Conservation (phyloP, 2,329 filamentous ascomycete species). For the Clarireedia monteithiana region DNA sequence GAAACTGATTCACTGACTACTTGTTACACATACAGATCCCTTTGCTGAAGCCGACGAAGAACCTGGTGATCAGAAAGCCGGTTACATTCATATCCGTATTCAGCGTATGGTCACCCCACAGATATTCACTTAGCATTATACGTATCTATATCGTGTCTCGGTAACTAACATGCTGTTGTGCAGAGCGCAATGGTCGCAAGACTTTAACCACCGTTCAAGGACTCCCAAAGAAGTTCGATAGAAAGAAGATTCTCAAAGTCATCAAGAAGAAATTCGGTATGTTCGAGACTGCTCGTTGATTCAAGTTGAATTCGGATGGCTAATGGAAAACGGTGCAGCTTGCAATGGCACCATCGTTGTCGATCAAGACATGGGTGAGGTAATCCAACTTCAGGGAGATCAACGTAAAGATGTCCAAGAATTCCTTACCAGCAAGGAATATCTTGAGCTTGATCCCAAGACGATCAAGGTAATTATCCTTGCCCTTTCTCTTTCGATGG, state of each 20-base stretch:
- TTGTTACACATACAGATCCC: slow-evolving; percentile 62
- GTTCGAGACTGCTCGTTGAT: slow-evolving; percentile 24
- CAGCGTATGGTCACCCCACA: slow-evolving; percentile 63
- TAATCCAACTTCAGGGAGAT: slow-evolving; percentile 99
- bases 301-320: background rate
- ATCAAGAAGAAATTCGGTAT: slow-evolving; percentile 99
- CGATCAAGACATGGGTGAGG: slow-evolving; percentile 95
- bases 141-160: background rate
- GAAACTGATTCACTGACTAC: background rate
- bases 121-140: background rate
- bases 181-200: slow-evolving; percentile 99
- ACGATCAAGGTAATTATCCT: slow-evolving; percentile 72
- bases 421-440: slow-evolving; percentile 92
- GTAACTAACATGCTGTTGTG: slow-evolving; percentile 33
- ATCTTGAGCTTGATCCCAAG: slow-evolving; percentile 88
- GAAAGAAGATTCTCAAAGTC: slow-evolving; percentile 99
- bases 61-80: slow-evolving; percentile 86
- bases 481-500: background rate
- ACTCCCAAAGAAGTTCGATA: slow-evolving; percentile 97
- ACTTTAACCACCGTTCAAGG: slow-evolving; percentile 99
- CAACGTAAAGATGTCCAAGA: slow-evolving; percentile 98
- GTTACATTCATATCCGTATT: slow-evolving; percentile 99
- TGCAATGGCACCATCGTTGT: slow-evolving; percentile 99
- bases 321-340: slow-evolving; percentile 41
- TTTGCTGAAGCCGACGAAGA: slow-evolving; percentile 99